These are phyloP conservation scores for Thielaviopsis punctulata DNA, from an alignment of 2,329 filamentous ascomycete species.

Conservation along the genomic window DNA sequence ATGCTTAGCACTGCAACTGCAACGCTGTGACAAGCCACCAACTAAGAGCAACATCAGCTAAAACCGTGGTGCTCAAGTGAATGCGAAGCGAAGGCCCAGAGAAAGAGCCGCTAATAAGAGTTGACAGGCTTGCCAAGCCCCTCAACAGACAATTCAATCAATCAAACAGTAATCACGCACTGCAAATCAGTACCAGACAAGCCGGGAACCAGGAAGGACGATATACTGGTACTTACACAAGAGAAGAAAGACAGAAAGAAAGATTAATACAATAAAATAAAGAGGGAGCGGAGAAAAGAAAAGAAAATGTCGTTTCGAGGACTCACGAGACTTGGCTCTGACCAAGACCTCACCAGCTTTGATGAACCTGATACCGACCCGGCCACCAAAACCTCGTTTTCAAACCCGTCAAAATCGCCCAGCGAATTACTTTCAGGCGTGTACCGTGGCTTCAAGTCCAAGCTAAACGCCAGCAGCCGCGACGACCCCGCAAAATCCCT, in stretches of 20 bases:
- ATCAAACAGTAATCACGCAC: not conserved
- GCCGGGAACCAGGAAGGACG: too few relatives aligned
- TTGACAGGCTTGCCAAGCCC: too few relatives aligned
- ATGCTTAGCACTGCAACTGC: not conserved
- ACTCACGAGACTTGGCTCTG: not conserved
- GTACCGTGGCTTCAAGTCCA: conserved; percentile 30
- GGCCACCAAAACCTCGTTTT: not conserved
- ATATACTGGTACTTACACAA: not conserved
- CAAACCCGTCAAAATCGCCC: conserved; percentile 20
- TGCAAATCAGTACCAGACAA: not conserved
- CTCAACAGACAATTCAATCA: too few relatives aligned
- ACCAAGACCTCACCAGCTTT: not conserved
- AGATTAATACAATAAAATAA: not conserved
- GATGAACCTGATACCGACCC: not conserved
- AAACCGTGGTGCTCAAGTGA: too few relatives aligned
- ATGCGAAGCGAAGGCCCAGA: too few relatives aligned
- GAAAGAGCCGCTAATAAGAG: too few relatives aligned
- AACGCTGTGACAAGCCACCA: not conserved
- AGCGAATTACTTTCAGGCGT: conserved; percentile 34
- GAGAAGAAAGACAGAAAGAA: not conserved
- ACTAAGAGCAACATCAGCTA: too few relatives aligned
- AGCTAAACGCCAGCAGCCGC: conserved; percentile 20
- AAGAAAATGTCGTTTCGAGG: not conserved
- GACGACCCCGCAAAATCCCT: conserved; percentile 24
- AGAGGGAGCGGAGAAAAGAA: too few relatives aligned